A percentile compares a stretch with the other conserved stretches of the same genome.
Conservation (phyloP, 495 filamentous ascomycete genomes). For the Coniosporium apollinis region DNA sequence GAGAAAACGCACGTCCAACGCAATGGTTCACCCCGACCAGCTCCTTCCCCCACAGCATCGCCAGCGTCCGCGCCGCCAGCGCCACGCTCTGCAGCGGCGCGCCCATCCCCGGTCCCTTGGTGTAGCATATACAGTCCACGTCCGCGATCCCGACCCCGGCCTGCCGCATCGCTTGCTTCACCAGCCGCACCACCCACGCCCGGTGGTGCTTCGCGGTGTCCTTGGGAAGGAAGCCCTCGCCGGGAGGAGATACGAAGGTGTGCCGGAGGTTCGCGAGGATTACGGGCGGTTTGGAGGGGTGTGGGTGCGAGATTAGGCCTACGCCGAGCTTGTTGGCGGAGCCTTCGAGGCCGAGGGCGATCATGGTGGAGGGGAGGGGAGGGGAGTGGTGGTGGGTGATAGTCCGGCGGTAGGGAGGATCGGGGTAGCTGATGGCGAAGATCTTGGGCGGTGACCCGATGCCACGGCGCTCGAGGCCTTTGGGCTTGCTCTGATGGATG, state of each 20-base stretch:
- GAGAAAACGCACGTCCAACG: slow-evolving; percentile 53
- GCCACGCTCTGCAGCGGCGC: slow-evolving; percentile 83
- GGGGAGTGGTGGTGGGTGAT: too few species aligned
- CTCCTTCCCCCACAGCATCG: slow-evolving; percentile 70
- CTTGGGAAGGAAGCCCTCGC: slow-evolving; percentile 89
- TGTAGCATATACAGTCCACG: slow-evolving; percentile 88
- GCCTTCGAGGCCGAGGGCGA: slow-evolving; percentile 87
- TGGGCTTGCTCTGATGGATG: too few species aligned
- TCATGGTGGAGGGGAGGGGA: slow-evolving; percentile 31
- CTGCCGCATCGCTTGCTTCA: slow-evolving; percentile 57
- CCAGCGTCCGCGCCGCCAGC: slow-evolving; percentile 64
- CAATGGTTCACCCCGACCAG: slow-evolving; percentile 94
- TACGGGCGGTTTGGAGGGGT: slow-evolving; percentile 28
- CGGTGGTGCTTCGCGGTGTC: slow-evolving; percentile 91
- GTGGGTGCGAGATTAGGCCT: slow-evolving; percentile 69
- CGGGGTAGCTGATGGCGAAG: too few species aligned
- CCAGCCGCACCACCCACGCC: slow-evolving; percentile 60
- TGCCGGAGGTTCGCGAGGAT: slow-evolving; percentile 90
- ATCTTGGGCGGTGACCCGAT: too few species aligned
- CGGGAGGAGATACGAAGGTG: slow-evolving; percentile 82
- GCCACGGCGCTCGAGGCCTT: too few species aligned
- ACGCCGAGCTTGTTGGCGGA: slow-evolving; percentile 96
- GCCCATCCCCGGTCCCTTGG: slow-evolving; percentile 90
- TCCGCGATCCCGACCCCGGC: slow-evolving; percentile 44
- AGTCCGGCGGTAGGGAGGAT: slow-evolving; percentile 9